Base-by-base conservation (phyloP, 2,329 filamentous ascomycete species). In the Diaporthe helianthi region DNA sequence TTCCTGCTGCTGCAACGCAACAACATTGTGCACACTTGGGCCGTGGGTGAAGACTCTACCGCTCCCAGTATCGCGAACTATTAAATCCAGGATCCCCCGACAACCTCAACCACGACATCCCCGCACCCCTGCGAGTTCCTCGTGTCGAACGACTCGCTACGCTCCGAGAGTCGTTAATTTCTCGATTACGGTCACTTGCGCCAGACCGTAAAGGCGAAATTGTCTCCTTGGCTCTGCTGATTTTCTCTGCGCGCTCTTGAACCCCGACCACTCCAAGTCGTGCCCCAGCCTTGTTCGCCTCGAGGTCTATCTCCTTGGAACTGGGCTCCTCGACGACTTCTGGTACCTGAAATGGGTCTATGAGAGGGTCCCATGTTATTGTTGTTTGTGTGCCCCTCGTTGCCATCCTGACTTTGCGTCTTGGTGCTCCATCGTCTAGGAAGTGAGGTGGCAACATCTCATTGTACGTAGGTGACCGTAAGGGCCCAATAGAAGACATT, bases 31-130 rank as follows among this genome's bases (percentile, higher is more conserved):
- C 1, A 44, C 2, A n/a, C n/a, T n/a, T n/a, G n/a, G n/a, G 9
- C 8, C 19, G 17, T 29, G 24, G 12, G 53, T 31, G 6, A 8
- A 1, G 12, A 8, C 0, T 60, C 58, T 63, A 49, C 3, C 29
- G 15, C 44, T 63, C 44, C 58, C 58, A 63, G 7, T 63, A 49
- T 15, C 29, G 47, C 58, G 41, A 63, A 19, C 58, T 63, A 15
- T 63, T 63, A 8, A 63, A 49, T 6, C 58, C 44, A 49, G 58
- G 49, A 5, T 63, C 58, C 4, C 44, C 13, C 12, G 58, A 63
- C n/a, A 63, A 22, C 44, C 44, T 19, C 29, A 63, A 13, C 58
- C 58, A 63, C 29, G 58, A 63, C 19, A 63, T 49, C 8, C 58
- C 58, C 29, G 44, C 41, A 49, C n/a, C 58, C 26, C 44, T 36